phyloP scores from a whole-genome alignment of 257 asterid genomes.

The Oldenlandia corymbosa region DNA sequence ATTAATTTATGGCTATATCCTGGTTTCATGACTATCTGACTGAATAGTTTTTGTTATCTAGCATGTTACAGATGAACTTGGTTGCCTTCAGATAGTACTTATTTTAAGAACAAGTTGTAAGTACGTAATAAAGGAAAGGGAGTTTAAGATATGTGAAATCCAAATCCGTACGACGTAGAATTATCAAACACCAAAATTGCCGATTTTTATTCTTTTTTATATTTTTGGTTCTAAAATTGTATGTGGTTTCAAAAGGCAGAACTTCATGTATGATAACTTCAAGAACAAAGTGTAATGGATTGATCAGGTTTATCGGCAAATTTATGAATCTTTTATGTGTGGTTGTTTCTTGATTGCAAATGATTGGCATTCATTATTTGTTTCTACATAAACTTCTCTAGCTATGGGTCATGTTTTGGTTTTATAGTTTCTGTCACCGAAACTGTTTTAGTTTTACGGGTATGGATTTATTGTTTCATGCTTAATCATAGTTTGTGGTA shows the following conservation, averaged over 20 bases:
- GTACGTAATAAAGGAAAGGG: background rate
- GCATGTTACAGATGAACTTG: too few relatives aligned
- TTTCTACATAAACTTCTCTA: background rate
- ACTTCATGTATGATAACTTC: background rate
- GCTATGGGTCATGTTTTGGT: background rate
- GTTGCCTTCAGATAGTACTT: too few relatives aligned
- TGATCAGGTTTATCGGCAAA: background rate
- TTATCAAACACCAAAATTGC: background rate
- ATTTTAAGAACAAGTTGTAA: background rate
- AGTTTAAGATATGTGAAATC: background rate
- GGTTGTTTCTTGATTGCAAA: background rate
- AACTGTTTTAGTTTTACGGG: background rate
- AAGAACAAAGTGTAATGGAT: background rate
- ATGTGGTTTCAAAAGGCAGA: background rate
- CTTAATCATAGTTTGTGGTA: slow-evolving; percentile 9
- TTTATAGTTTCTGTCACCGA: background rate
- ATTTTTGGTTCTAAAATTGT: background rate
- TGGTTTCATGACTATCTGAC: too few relatives aligned
- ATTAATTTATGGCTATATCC: too few relatives aligned
- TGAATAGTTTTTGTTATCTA: too few relatives aligned
- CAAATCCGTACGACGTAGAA: background rate
- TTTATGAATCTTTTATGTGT: background rate
- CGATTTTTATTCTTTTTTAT: background rate
- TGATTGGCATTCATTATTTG: background rate
- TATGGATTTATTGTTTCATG: background rate